phyloP scores from a whole-genome alignment of 1,284 basidiomycete species.

The Moesziomyces sp. region DNA sequence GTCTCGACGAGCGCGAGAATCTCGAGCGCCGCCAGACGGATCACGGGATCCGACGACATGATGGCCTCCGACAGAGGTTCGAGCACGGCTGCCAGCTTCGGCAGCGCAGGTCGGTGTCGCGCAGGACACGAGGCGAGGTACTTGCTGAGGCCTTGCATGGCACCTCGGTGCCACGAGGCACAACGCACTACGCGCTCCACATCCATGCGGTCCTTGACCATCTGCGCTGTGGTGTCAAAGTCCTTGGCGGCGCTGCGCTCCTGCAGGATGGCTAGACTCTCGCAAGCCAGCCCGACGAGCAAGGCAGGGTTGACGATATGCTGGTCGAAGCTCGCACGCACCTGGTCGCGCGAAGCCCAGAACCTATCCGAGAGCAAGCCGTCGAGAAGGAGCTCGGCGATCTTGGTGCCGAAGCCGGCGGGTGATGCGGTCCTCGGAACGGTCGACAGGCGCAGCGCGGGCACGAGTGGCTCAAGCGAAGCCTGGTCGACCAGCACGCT shows the following conservation, averaged over 20 bases:
- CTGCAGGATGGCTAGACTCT: constrained; percentile 39
- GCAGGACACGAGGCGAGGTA: constrained; percentile 29
- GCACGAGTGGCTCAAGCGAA: constrained; percentile 33
- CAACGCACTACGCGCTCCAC: constrained; percentile 23
- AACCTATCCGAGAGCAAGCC: constrained; percentile 24
- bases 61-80: constrained; percentile 30
- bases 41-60: constrained; percentile 49
- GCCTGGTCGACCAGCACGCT: constrained; percentile 12
- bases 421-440: constrained; percentile 24
- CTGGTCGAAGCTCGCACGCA: constrained; percentile 27
- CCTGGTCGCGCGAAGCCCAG: constrained; percentile 20
- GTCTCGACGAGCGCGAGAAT: constrained; percentile 45
- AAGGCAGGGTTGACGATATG: constrained; percentile 38
- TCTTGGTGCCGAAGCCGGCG: constrained; percentile 14
- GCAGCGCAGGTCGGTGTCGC: constrained; percentile 26
- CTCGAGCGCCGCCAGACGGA: constrained; percentile 51
- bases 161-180: constrained; percentile 44
- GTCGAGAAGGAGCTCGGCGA: constrained; percentile 27
- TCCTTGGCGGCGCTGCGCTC: constrained; percentile 24
- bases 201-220: constrained; percentile 22
- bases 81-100: constrained; percentile 18
- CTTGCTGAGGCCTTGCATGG: constrained; percentile 35
- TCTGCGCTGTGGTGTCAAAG: constrained; percentile 17
- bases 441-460: constrained; percentile 38
- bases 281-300: constrained; percentile 32